phyloP scores from a whole-genome alignment of 73 alveolate genomes.

The Halteria grandinella region DNA sequence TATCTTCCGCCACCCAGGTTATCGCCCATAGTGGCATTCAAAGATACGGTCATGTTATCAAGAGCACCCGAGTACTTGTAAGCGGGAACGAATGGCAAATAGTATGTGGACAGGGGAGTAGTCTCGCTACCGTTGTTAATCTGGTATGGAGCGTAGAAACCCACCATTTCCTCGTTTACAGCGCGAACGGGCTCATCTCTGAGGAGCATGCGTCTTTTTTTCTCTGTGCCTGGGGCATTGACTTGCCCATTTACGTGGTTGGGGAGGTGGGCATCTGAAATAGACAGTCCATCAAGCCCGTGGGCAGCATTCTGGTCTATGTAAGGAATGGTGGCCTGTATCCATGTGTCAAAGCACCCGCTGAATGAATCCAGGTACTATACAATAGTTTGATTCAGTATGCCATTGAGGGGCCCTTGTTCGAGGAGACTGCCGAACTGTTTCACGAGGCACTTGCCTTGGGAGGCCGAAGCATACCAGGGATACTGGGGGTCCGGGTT shows the following conservation, averaged over 20 bases:
- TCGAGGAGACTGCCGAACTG: not conserved
- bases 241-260: constrained; percentile 31
- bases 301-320: too few species aligned
- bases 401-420: not conserved
- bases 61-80: too few species aligned
- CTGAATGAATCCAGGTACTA: constrained; percentile 13
- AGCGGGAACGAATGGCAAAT: too few species aligned
- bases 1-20: too few species aligned
- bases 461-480: not conserved
- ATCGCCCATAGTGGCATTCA: too few species aligned
- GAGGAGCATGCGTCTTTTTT: not conserved
- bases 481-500: not conserved
- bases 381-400: constrained; percentile 17
- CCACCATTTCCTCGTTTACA: constrained; percentile 20
- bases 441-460: constrained; percentile 9
- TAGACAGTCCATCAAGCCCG: constrained; percentile 23
- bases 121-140: too few species aligned
- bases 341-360: not conserved
- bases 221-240: not conserved
- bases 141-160: constrained; percentile 15
- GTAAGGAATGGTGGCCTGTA: constrained; percentile 12
- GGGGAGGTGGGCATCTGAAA: constrained; percentile 27
- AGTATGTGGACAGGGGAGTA: too few species aligned
- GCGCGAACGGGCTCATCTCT: constrained; percentile 6
- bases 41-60: too few species aligned